phyloP scores from a whole-genome alignment of 176 grass and related monocot genomes.

The Rhynchospora breviuscula region DNA sequence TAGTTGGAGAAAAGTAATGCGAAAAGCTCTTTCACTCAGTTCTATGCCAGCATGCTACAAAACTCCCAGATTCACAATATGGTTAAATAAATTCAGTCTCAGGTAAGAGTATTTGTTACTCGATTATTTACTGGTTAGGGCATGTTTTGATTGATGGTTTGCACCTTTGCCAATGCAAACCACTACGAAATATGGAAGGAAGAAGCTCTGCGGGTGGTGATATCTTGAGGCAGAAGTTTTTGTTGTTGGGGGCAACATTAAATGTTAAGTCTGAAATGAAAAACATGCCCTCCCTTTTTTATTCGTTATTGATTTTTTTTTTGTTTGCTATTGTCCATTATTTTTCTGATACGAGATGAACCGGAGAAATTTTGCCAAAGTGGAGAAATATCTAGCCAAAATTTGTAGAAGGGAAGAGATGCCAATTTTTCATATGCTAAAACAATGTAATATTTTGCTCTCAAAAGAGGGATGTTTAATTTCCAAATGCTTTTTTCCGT shows the following conservation, averaged over 20 bases:
- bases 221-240: neutral
- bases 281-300: neutral
- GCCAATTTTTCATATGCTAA: neutral
- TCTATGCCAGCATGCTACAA: conserved; percentile 45
- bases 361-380: neutral
- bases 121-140: neutral
- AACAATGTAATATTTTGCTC: neutral
- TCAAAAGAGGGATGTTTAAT: neutral
- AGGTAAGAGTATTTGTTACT: neutral
- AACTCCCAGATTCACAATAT: conserved; percentile 33
- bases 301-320: neutral
- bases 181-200: neutral
- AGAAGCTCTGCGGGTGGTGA: neutral
- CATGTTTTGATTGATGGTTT: neutral
- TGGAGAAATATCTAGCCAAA: neutral
- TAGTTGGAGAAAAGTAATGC: conserved; percentile 46
- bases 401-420: neutral
- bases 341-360: neutral
- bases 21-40: conserved; percentile 45
- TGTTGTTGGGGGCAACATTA: neutral
- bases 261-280: neutral
- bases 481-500: neutral
- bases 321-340: neutral
- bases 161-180: neutral
- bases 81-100: neutral